phyloP scores from a whole-genome alignment of 2,329 filamentous ascomycete species.

The Helminthosporium solani region DNA sequence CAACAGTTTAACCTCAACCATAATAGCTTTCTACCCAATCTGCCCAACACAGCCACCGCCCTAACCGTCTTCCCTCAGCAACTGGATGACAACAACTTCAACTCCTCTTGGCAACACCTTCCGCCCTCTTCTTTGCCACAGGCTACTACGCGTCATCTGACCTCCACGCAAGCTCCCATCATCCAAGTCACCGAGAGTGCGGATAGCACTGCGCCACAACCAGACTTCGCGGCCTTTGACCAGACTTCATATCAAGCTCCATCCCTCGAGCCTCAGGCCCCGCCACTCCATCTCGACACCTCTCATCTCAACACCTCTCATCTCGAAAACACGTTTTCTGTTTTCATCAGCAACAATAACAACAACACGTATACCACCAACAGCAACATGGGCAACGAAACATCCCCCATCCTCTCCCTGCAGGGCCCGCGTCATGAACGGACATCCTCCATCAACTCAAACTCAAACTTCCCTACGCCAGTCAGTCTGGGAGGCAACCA shows the following conservation, averaged over 20 bases:
- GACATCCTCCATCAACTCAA: conserved; percentile 31
- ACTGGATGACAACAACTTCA: conserved; percentile 23
- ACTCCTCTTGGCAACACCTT: conserved; percentile 30
- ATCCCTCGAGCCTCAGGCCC: conserved; percentile 33
- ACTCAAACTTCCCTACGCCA: conserved; percentile 37
- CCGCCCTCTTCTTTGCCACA: conserved; percentile 32
- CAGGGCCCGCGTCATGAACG: conserved; percentile 31
- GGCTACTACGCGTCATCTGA: conserved; percentile 37
- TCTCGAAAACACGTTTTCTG: conserved; percentile 11
- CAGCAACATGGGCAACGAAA: conserved; percentile 30
- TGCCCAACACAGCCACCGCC: conserved; percentile 27
- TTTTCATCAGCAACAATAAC: too few relatives aligned
- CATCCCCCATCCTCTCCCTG: conserved; percentile 21
- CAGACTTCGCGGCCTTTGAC: conserved; percentile 26
- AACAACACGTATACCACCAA: too few relatives aligned
- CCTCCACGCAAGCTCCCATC: conserved; percentile 22
- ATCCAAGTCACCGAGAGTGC: conserved; percentile 35
- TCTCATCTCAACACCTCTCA: conserved; percentile 22
- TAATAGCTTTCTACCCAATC: conserved; percentile 29
- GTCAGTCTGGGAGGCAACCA: conserved; percentile 32
- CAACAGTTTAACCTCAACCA: conserved; percentile 22
- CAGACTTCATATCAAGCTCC: conserved; percentile 28
- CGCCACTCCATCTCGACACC: conserved; percentile 8
- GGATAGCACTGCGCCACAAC: conserved; percentile 36
- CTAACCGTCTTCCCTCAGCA: conserved; percentile 33